phyloP scores from a whole-genome alignment of 768 basidiomycete genomes.

The Mycena filopes region DNA sequence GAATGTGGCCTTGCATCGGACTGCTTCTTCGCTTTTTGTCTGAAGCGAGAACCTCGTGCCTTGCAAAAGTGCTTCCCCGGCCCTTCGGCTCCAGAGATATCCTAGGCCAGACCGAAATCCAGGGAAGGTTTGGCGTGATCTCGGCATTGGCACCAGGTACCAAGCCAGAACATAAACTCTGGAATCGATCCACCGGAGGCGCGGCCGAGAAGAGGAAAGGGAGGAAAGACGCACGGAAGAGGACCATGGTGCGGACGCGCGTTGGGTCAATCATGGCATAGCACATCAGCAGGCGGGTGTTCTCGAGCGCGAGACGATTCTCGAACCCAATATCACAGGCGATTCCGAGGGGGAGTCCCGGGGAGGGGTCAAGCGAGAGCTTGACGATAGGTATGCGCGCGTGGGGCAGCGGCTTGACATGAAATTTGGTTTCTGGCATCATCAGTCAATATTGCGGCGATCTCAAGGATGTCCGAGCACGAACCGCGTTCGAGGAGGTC shows the following conservation, averaged over 20 bases:
- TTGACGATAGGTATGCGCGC: constrained; percentile 99
- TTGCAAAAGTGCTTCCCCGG: neutral
- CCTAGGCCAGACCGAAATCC: no score
- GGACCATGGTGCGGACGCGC: constrained; percentile 90
- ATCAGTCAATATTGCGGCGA: constrained; percentile 5
- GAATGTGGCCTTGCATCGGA: no score
- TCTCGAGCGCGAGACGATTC: constrained; percentile 96
- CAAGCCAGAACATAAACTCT: neutral
- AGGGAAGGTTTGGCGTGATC: no score
- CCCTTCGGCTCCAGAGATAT: neutral
- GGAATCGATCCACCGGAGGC: constrained; percentile 14
- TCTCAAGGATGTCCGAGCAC: constrained; percentile 41
- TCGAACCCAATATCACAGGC: constrained; percentile 99
- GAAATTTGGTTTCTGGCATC: constrained; percentile 87
- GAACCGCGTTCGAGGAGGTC: constrained; percentile 92
- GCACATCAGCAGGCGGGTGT: constrained; percentile 94
- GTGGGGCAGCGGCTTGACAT: constrained; percentile 95
- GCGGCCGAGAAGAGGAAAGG: constrained; percentile 25
- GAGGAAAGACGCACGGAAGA: constrained; percentile 83
- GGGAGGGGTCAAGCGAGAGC: constrained; percentile 89
- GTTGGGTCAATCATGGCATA: constrained; percentile 98
- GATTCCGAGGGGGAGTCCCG: constrained; percentile 85
- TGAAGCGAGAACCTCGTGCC: neutral
- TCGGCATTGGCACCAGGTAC: no score
- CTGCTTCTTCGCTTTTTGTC: constrained; percentile 1